phyloP scores from a whole-genome alignment of 2,329 filamentous ascomycete species.

The Sporothrix pallida region DNA sequence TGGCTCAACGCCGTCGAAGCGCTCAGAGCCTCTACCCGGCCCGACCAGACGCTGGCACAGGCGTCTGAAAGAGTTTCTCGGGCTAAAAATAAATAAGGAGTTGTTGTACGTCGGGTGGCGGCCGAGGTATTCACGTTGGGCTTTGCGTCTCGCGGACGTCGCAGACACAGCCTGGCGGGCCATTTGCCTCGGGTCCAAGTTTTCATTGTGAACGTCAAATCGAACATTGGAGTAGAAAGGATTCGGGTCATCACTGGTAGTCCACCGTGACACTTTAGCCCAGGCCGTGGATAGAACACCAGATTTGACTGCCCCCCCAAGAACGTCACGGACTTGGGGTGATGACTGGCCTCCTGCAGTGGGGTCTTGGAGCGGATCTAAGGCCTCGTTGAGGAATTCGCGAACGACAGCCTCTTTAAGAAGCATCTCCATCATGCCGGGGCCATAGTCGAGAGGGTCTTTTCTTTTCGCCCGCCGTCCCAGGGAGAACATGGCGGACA shows the following conservation, averaged over 20 bases:
- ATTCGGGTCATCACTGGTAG: constrained; percentile 78
- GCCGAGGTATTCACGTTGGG: constrained; percentile 87
- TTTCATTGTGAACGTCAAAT: constrained; percentile 75
- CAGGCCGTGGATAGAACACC: constrained; percentile 66
- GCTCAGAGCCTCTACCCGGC: constrained; percentile 82
- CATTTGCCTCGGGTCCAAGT: constrained; percentile 83
- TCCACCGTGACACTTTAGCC: constrained; percentile 61
- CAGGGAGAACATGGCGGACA: constrained; percentile 73
- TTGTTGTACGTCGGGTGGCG: constrained; percentile 92
- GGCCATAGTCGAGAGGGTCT: constrained; percentile 90
- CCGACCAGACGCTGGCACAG: constrained; percentile 90
- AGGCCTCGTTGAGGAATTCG: constrained; percentile 85
- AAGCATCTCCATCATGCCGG: constrained; percentile 92
- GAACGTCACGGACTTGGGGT: constrained; percentile 45
- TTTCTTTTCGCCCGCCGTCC: constrained; percentile 65
- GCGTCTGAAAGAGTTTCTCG: constrained; percentile 76
- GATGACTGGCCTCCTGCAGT: constrained; percentile 46
- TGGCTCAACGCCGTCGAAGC: constrained; percentile 87
- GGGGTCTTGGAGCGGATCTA: constrained; percentile 51
- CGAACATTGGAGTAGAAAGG: constrained; percentile 84
- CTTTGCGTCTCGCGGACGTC: constrained; percentile 79
- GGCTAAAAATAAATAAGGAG: constrained; percentile 83
- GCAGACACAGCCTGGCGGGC: constrained; percentile 88
- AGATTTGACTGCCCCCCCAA: constrained; percentile 51
- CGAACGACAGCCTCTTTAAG: constrained; percentile 94